Conservation (phyloP, 306 rosid genomes). For the Cucurbita ficifolia region DNA sequence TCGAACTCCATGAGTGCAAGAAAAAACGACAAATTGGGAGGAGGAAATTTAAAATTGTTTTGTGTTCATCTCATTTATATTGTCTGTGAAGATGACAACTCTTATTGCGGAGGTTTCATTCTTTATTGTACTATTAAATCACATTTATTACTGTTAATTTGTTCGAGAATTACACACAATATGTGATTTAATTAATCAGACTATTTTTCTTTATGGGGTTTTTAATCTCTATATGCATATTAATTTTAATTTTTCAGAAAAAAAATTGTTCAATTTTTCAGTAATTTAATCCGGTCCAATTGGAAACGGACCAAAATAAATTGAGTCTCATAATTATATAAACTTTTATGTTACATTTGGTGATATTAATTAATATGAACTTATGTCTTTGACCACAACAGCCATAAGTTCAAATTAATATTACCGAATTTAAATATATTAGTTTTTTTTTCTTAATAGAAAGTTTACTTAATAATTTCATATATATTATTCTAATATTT, state of each 20-base stretch:
- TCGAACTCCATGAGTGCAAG: conserved; percentile 38
- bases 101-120: conserved; percentile 16
- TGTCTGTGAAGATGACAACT: background rate
- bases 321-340: background rate
- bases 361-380: background rate
- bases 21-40: background rate
- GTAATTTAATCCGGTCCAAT: background rate
- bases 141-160: background rate
- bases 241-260: background rate
- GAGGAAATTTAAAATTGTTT: background rate
- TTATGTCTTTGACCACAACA: background rate
- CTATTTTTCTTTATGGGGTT: no score
- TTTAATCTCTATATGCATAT: background rate
- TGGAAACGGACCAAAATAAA: background rate
- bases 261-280: background rate
- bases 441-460: background rate
- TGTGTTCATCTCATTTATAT: background rate
- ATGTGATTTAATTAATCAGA: background rate
- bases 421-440: no score
- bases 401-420: background rate
- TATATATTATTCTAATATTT: background rate
- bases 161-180: background rate
- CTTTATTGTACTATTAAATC: background rate
- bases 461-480: background rate
- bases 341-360: background rate